Evolutionary conservation across 2,329 filamentous ascomycete species (phyloP).

Genomic region (Sclerotinia borealis): DNA sequence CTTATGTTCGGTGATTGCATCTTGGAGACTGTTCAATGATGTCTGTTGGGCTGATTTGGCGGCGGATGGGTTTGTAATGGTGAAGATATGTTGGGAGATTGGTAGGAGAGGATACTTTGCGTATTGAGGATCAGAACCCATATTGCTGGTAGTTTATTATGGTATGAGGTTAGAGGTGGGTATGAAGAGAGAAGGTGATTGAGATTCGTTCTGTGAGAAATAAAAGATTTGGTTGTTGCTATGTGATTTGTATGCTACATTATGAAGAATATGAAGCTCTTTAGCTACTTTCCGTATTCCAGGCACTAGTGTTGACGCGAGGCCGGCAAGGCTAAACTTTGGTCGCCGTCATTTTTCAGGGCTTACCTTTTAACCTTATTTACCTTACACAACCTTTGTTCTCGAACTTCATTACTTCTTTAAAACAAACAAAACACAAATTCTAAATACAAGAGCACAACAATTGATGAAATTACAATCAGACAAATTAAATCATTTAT

Average conservation of each 20-base stretch:
- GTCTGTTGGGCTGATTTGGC: slow-evolving; percentile 59
- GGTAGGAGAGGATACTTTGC: slow-evolving; percentile 78
- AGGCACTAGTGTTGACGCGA: slow-evolving; percentile 30
- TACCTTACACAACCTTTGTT: slow-evolving; percentile 4
- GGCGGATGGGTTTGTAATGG: slow-evolving; percentile 74
- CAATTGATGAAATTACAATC: not conserved
- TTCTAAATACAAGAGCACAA: not conserved
- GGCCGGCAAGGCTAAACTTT: slow-evolving; percentile 13
- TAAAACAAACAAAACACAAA: not conserved
- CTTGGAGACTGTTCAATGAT: slow-evolving; percentile 67
- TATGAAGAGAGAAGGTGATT: not conserved
- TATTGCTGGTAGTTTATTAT: slow-evolving; percentile 36
- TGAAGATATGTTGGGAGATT: slow-evolving; percentile 80
- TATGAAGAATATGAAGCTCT: slow-evolving; percentile 25
- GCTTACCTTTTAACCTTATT: not conserved
- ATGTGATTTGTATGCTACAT: slow-evolving; percentile 10
- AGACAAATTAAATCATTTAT: not conserved
- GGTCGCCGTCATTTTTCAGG: slow-evolving; percentile 2
- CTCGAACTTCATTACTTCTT: not conserved
- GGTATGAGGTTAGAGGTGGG: not conserved
- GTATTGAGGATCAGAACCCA: slow-evolving; percentile 78
- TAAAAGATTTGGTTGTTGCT: slow-evolving; percentile 10
- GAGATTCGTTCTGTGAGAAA: not conserved
- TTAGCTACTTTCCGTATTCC: slow-evolving; percentile 10
- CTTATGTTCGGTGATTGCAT: slow-evolving; percentile 76